A percentile compares a stretch with the other conserved stretches of the same genome.
These are phyloP conservation scores for Coemansia sp. DNA, from an alignment of 192 early-diverging fungal species.

Conservation along the genomic window DNA sequence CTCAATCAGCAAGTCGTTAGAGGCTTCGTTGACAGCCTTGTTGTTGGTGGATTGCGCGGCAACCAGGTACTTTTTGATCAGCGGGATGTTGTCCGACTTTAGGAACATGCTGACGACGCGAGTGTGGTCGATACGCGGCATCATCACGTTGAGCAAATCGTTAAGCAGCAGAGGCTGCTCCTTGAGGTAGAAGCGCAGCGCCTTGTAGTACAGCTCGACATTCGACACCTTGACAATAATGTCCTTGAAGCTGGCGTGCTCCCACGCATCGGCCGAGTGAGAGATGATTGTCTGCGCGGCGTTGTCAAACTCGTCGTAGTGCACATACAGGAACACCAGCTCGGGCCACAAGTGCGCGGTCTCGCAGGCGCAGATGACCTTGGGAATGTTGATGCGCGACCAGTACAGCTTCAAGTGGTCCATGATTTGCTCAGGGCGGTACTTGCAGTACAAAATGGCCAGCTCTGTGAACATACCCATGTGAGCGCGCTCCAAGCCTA, in stretches of 20 bases:
- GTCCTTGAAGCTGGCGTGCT: conserved; percentile 96
- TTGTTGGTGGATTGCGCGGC: conserved; percentile 94
- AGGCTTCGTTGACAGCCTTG: conserved; percentile 90
- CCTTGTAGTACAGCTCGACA: conserved; percentile 98
- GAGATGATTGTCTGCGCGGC: conserved; percentile 93
- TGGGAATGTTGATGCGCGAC: conserved; percentile 98
- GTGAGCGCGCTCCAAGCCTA: conserved; percentile 96
- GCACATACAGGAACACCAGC: conserved; percentile 96
- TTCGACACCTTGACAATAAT: conserved; percentile 96
- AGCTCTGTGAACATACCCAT: conserved; percentile 99
- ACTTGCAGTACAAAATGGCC: conserved; percentile 95
- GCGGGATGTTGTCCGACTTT: conserved; percentile 95
- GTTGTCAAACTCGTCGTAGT: conserved; percentile 99
- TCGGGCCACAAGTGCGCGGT: conserved; percentile 94
- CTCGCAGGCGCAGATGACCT: conserved; percentile 95
- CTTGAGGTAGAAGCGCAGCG: conserved; percentile 92
- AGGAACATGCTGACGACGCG: conserved; percentile 96
- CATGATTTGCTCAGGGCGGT: conserved; percentile 92
- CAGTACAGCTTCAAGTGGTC: conserved; percentile 97
- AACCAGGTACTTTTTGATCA: conserved; percentile 95
- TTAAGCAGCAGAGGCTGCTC: conserved; percentile 94
- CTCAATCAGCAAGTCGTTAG: conserved; percentile 96
- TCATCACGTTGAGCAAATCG: conserved; percentile 86
- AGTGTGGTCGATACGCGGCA: conserved; percentile 92
- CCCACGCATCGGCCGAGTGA: conserved; percentile 94